phyloP scores from a whole-genome alignment of 371 early-diverging fungal species.

The Apophysomyces ossiformis region DNA sequence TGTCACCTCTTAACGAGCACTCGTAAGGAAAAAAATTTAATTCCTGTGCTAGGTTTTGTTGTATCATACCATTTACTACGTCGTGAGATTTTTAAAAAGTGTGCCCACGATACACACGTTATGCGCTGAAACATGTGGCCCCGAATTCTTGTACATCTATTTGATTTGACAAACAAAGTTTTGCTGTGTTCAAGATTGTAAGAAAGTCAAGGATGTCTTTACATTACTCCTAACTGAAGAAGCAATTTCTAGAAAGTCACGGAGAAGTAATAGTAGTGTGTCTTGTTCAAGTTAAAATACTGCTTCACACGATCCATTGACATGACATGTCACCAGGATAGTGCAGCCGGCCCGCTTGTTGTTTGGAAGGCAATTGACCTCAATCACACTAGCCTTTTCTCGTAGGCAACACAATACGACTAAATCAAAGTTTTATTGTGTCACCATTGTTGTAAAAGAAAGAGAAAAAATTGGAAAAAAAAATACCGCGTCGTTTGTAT shows the following conservation, averaged over 20 bases:
- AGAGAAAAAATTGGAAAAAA: background rate
- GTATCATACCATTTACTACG: constrained; percentile 8
- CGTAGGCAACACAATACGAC: constrained; percentile 2
- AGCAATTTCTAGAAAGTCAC: too few species aligned
- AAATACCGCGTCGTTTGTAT: constrained; percentile 1
- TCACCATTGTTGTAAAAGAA: background rate
- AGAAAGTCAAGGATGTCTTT: background rate
- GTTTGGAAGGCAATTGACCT: constrained; percentile 6
- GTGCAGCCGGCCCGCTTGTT: background rate
- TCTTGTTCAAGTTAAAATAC: background rate
- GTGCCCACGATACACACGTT: background rate
- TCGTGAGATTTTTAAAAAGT: constrained; percentile 8
- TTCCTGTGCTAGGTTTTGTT: background rate
- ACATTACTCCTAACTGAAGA: too few species aligned
- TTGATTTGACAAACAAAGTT: background rate
- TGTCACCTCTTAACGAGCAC: background rate
- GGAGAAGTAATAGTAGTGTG: too few species aligned
- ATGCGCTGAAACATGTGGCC: constrained; percentile 1
- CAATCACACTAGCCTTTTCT: constrained; percentile 4
- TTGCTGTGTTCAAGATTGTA: background rate
- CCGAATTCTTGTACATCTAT: background rate
- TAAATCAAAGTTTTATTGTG: constrained; percentile 5
- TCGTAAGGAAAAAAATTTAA: background rate
- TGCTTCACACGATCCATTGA: constrained; percentile 5
- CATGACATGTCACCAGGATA: constrained; percentile 3